Evolutionary conservation across 306 rosid genomes (phyloP).

Genomic region (Spatholobus suberectus): DNA sequence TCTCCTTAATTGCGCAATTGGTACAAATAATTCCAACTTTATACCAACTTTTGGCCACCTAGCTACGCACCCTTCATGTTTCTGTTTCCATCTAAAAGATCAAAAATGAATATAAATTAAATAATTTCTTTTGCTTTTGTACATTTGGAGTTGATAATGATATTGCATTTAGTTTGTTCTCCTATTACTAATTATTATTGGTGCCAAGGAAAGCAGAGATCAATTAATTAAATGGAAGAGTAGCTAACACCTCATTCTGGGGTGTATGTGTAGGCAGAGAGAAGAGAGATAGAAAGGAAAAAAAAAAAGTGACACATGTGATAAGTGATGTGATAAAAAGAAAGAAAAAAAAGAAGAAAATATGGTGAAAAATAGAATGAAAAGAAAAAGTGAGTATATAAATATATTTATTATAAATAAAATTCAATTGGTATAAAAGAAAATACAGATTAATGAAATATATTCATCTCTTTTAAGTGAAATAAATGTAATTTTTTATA

Average conservation of each 20-base stretch:
- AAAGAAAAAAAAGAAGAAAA: background rate
- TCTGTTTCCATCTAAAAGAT: background rate
- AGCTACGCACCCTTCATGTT: background rate
- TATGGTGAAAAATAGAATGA: background rate
- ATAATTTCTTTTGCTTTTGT: background rate
- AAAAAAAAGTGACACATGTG: background rate
- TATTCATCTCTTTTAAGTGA: too few relatives aligned
- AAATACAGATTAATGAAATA: too few relatives aligned
- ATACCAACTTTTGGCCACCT: constrained; percentile 7
- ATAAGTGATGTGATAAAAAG: background rate
- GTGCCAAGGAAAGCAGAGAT: background rate
- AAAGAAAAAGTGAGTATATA: too few relatives aligned
- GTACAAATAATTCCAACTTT: constrained; percentile 2
- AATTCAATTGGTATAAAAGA: too few relatives aligned
- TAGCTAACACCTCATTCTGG: background rate
- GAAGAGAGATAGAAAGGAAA: background rate
- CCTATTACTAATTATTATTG: background rate
- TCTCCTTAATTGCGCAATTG: constrained; percentile 28
- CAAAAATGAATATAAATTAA: background rate
- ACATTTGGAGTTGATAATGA: background rate
- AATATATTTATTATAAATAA: too few relatives aligned
- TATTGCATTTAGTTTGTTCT: background rate
- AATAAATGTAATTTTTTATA: too few relatives aligned
- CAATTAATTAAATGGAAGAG: background rate
- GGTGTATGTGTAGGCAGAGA: background rate